A percentile compares a stretch with the other conserved stretches of the same genome.
Evolutionary conservation across 2,329 filamentous ascomycete species (phyloP).

Genomic region (Botrytis medusae): DNA sequence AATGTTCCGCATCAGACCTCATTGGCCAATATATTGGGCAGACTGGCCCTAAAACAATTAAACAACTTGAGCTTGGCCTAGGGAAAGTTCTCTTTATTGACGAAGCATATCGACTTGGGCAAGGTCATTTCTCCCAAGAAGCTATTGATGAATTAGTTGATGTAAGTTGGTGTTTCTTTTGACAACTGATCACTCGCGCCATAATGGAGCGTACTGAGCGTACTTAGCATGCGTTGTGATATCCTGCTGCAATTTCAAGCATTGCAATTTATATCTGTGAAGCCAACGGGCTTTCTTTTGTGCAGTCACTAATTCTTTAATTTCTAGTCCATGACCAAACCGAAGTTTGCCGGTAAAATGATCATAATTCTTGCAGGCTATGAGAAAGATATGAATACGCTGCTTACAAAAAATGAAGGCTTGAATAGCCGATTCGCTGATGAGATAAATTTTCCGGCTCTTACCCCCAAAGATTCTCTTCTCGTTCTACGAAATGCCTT

Average conservation of each 20-base stretch:
- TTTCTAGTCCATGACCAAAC: slow-evolving; percentile 43
- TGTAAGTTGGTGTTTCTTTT: slow-evolving; percentile 3
- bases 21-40: slow-evolving; percentile 69
- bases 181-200: too few species aligned
- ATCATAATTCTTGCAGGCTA: slow-evolving; percentile 60
- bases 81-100: slow-evolving; percentile 60
- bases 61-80: slow-evolving; percentile 53
- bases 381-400: slow-evolving; percentile 53
- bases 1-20: slow-evolving; percentile 67
- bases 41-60: slow-evolving; percentile 64
- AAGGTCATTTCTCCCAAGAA: slow-evolving; percentile 56
- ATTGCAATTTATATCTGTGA: background rate
- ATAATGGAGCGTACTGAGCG: too few species aligned
- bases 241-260: background rate
- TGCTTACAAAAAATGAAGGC: slow-evolving; percentile 53
- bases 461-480: slow-evolving; percentile 43
- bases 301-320: background rate
- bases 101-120: slow-evolving; percentile 56
- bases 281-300: background rate
- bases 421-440: slow-evolving; percentile 57
- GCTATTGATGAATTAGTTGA: slow-evolving; percentile 69
- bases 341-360: slow-evolving; percentile 50
- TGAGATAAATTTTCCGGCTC: slow-evolving; percentile 45
- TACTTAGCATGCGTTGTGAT: background rate
- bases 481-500: slow-evolving; percentile 43